phyloP scores from a whole-genome alignment of 2,329 filamentous ascomycete genomes.

The Plenodomus biglobosus region DNA sequence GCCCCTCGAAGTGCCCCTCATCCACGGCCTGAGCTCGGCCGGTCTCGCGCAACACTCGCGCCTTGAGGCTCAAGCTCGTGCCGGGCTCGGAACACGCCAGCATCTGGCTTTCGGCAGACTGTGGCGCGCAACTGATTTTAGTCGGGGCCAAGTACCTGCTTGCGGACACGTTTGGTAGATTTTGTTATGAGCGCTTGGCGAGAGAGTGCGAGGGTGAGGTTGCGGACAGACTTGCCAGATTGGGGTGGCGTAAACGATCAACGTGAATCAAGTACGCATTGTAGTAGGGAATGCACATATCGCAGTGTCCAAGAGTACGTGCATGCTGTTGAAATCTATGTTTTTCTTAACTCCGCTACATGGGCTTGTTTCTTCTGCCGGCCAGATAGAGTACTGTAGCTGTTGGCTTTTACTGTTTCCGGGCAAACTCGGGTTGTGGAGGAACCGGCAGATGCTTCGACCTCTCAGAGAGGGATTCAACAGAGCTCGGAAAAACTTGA shows the following conservation, averaged over 20 bases:
- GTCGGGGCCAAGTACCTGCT: not conserved
- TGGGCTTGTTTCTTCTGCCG: not conserved
- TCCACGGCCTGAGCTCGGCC: constrained; percentile 23
- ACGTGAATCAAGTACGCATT: constrained; percentile 2
- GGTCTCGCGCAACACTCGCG: constrained; percentile 28
- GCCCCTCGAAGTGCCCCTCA: constrained; percentile 34
- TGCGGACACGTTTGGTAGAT: not conserved
- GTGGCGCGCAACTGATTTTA: constrained; percentile 13
- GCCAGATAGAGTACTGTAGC: not conserved
- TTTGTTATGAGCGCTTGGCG: not conserved
- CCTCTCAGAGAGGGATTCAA: not conserved
- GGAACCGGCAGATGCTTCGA: not conserved
- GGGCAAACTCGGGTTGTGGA: not conserved
- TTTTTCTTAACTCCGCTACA: not conserved
- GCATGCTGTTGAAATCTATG: not conserved
- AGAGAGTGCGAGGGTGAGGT: not conserved
- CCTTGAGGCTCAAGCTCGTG: constrained; percentile 30
- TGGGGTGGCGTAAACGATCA: constrained; percentile 13
- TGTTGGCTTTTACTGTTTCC: not conserved
- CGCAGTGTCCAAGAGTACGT: not conserved
- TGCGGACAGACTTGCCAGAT: constrained; percentile 24
- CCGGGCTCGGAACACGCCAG: constrained; percentile 16
- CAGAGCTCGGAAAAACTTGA: not conserved
- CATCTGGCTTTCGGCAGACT: constrained; percentile 5
- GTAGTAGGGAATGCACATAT: constrained; percentile 2